Base-by-base conservation (phyloP, 345 rosid species). In the Firmiana major region DNA sequence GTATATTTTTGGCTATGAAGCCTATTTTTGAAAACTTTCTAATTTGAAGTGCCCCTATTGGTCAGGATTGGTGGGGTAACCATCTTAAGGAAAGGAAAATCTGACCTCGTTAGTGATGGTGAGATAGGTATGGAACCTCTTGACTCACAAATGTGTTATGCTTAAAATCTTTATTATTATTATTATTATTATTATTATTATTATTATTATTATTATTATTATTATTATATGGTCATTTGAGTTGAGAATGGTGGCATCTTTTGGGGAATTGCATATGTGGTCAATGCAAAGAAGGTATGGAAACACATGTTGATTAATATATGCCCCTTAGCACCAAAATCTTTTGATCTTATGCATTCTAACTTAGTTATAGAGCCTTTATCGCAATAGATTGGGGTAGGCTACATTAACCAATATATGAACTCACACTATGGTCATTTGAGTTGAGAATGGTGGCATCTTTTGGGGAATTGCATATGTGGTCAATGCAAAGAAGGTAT, bases 1-100 rank as follows among this genome's bases (percentile, higher is more conserved):
- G n/a, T n/a, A n/a, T n/a, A n/a, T n/a, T n/a, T n/a, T n/a, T n/a
- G n/a, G n/a, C n/a, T n/a, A n/a, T n/a, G n/a, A n/a, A n/a, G n/a
- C n/a, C n/a, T 36, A 7, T 34, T 34, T 34, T 34, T 21, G 36
- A 24, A 77, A 71, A 43, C 15, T 46, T 72, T 73, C 76, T 88
- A 57, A 83, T 72, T 9, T 49, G 8, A 0, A 26, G 31, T 63
- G 22, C 11, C 36, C 68, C 54, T 80, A 57, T 76, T 46, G 22
- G 34, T 80, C 86, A 96, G 99, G 89, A 87, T 96, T 31, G 99
- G 98, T 64, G 89, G 94, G n/a, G 89, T 92, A 19, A 93, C 98
- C 62, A 85, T 96, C 85, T 81, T 91, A 59, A 83, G 84, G 86
- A 96, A 96, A 89, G 98, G 99, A 49, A 93, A 86, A 70, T 82